phyloP scores from a whole-genome alignment of 768 basidiomycete genomes.

The Russula sp. region DNA sequence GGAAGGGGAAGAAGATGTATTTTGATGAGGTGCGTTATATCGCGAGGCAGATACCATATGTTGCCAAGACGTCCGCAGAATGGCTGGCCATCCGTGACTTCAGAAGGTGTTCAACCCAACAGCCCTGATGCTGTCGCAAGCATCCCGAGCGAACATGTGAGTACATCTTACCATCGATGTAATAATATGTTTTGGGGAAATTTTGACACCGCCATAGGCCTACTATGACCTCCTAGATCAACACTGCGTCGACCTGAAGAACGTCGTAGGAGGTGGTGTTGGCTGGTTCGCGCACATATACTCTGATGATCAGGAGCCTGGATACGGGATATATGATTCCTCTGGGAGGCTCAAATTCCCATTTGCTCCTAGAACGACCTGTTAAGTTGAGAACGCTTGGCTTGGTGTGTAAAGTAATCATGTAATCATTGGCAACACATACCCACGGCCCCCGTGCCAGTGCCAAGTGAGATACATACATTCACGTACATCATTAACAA shows the following conservation, averaged over 20 bases:
- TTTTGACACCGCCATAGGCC: conserved; percentile 32
- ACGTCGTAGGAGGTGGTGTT: conserved; percentile 53
- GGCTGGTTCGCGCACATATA: conserved; percentile 85
- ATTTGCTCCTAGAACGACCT: conserved; percentile 55
- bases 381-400: conserved; percentile 45
- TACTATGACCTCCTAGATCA: conserved; percentile 62
- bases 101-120: conserved; percentile 55
- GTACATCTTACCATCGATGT: conserved; percentile 18
- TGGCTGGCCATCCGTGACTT: conserved; percentile 70
- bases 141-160: conserved; percentile 48
- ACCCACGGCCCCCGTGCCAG: background rate
- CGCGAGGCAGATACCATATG: no score
- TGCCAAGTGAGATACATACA: background rate
- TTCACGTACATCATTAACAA: background rate
- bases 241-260: conserved; percentile 59
- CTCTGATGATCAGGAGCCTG: conserved; percentile 55
- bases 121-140: conserved; percentile 52
- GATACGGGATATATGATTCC: conserved; percentile 59
- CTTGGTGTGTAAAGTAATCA: background rate
- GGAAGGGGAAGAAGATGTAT: conserved; percentile 66
- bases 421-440: background rate
- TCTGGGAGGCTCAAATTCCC: conserved; percentile 52
- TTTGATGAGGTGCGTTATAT: conserved; percentile 48
- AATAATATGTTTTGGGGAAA: background rate
- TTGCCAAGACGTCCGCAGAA: conserved; percentile 39